phyloP scores from a whole-genome alignment of 495 filamentous ascomycete species.

The Aspergillus panamensis region DNA sequence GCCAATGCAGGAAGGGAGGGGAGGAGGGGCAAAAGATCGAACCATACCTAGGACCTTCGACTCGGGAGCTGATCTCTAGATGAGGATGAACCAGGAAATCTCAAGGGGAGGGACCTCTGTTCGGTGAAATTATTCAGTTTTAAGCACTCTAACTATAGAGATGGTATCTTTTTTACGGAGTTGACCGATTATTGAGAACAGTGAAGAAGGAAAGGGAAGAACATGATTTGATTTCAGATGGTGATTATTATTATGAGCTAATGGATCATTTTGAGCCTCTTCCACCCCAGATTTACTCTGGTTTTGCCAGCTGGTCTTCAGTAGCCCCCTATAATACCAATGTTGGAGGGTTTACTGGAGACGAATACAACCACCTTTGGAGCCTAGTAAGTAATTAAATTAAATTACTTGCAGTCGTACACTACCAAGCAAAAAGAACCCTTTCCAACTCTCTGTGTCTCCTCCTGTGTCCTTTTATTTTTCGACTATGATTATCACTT shows the following conservation, averaged over 20 bases:
- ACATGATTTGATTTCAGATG: neutral
- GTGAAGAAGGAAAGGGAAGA: neutral
- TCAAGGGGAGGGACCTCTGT: too few relatives aligned
- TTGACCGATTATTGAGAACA: neutral
- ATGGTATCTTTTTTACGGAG: neutral
- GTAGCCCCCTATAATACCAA: neutral
- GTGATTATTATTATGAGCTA: neutral
- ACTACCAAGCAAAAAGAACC: too few relatives aligned
- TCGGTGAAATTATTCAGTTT: too few relatives aligned
- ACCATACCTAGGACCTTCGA: neutral
- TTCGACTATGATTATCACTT: too few relatives aligned
- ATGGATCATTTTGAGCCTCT: constrained; percentile 18
- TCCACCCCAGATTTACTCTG: constrained; percentile 9
- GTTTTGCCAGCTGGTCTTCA: neutral
- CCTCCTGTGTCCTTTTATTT: neutral
- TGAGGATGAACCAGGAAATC: too few relatives aligned
- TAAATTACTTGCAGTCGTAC: neutral
- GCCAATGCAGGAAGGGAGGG: neutral
- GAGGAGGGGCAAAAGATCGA: constrained; percentile 5
- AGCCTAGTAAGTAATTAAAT: neutral
- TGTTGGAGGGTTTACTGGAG: neutral
- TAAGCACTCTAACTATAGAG: too few relatives aligned
- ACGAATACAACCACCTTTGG: neutral
- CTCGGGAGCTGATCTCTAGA: neutral
- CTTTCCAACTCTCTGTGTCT: neutral